Evolutionary conservation across 1,284 basidiomycete genomes (phyloP), one percentile per base, ranked within the genome.

Genomic region (Anthracocystis walkeri): DNA sequence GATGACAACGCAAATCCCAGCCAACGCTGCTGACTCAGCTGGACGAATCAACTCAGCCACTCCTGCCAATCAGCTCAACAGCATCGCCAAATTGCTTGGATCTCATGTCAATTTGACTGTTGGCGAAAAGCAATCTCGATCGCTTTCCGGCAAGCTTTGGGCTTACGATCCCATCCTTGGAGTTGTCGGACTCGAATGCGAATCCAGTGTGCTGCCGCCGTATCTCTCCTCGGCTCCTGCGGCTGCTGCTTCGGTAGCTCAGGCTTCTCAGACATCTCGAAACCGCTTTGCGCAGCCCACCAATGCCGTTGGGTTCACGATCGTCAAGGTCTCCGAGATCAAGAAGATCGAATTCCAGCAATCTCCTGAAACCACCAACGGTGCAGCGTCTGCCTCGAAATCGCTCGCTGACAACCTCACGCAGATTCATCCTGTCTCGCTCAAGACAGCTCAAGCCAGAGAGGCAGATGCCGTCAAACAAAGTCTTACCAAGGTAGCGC

Each of bases 111-210:
- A 52, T 20, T 45, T 75, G 45, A 75, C 72, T 10, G 58, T 77
- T 42, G 75, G 75, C 58, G 67, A 70, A 29, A 70, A 64, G 38
- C 62, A 60, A 40, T 25, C 63, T 10, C 65, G 70, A 7, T 64
- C 58, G 0, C n/a, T 78, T 3, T 66, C 70, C 7, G 83, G 83
- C 27, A 78, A 78, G 27, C 71, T 84, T 11, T 84, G 78, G 79
- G 78, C 82, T 6, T 82, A 80, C 45, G 83, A 84, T 35, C 68
- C 75, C n/a, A 59, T 46, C 6, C 62, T 78, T 27, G 79, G 78
- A 35, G 40, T 80, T 21, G 67, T 82, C 38, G 81, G 70, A 5
- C 76, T 84, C 11, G 83, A 84, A 60, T 79, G 76, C 31, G 66
- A 54, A 18, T 27, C 68, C 7, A 58, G 8, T 10, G n/a, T 58